These are phyloP conservation scores for Scheffersomyces lignosus DNA, from an alignment of 805 yeast genomes.

Conservation along the genomic window DNA sequence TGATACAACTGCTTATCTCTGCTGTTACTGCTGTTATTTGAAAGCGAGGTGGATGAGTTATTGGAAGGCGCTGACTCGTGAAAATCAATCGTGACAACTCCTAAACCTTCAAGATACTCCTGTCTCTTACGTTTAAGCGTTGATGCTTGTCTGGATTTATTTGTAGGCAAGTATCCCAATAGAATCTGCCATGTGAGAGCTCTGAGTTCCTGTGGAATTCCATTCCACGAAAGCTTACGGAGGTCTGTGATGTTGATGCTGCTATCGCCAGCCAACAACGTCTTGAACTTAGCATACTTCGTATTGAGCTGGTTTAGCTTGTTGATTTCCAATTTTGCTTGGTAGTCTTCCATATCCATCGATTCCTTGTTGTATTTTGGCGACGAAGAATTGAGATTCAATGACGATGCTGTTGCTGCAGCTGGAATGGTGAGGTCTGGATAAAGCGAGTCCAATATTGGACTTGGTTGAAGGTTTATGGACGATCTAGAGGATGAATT, in stretches of 20 bases:
- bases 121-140: constrained; percentile 77
- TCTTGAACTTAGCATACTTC: constrained; percentile 66
- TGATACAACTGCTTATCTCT: constrained; percentile 83
- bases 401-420: constrained; percentile 2
- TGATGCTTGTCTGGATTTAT: constrained; percentile 67
- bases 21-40: constrained; percentile 35
- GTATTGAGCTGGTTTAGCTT: constrained; percentile 60
- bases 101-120: constrained; percentile 78
- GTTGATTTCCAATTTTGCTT: constrained; percentile 48
- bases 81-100: constrained; percentile 53
- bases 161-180: constrained; percentile 88
- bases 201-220: constrained; percentile 79
- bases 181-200: constrained; percentile 88
- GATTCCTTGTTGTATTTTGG: constrained; percentile 27
- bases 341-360: constrained; percentile 42
- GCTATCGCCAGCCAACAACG: constrained; percentile 50
- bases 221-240: constrained; percentile 88
- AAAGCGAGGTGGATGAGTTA: constrained; percentile 13
- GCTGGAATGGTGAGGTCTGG: constrained; percentile 36
- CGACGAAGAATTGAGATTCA: neutral
- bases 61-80: constrained; percentile 25
- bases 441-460: constrained; percentile 34
- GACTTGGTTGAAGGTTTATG: constrained; percentile 24
- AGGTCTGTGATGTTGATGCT: constrained; percentile 66
- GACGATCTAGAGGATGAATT: constrained; percentile 27